Base-by-base conservation (phyloP, 768 basidiomycete genomes). In the Tylopilus plumbeoviolaceoides region DNA sequence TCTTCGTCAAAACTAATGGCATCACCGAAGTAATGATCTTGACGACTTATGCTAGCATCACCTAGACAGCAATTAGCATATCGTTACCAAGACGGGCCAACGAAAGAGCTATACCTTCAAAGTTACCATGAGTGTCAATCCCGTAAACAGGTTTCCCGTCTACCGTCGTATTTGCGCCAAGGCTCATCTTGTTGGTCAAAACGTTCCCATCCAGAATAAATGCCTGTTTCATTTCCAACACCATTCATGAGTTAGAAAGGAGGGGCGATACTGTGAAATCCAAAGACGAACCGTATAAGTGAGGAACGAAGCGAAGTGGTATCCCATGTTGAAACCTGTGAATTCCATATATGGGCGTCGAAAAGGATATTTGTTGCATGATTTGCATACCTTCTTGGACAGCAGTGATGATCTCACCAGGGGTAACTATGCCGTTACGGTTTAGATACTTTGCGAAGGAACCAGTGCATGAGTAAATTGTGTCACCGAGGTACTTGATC, bases 121-220 rank as follows among this genome's bases (percentile, higher is more conserved):
- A 60, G 30, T 51, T 60, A 5, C 64, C 56, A 11, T 66, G 63
- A 18, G 50, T 63, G 17, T 52, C 56, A 2, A 64, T 45, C 8
- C 64, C 61, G 0, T 55, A 50, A 42, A 50, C 48, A 42, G 53
- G n/a, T 18, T 38, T 11, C 28, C 8, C 27, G 0, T 51, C 17
- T n/a, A 9, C 30, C 30, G 63, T 64, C 7, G 47, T 39, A n/a
- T 64, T 64, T 38, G 49, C 51, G 42, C 55, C 63, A 14, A 63
- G 62, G 49, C 51, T 62, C 63, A 63, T 63, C 55, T 59, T 39
- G 23, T 65, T 65, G 8, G 63, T 63, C 51, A 63, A 47, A 17
- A 57, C 60, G 30, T 65, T 64, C 5, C 63, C 63, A 14, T 64
- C 63, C 3, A 65, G 58, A 25, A 64, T 7, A 17, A 64, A 64